Base-by-base conservation (phyloP, 495 filamentous ascomycete species). In the Aspergillus olivimuriae region DNA sequence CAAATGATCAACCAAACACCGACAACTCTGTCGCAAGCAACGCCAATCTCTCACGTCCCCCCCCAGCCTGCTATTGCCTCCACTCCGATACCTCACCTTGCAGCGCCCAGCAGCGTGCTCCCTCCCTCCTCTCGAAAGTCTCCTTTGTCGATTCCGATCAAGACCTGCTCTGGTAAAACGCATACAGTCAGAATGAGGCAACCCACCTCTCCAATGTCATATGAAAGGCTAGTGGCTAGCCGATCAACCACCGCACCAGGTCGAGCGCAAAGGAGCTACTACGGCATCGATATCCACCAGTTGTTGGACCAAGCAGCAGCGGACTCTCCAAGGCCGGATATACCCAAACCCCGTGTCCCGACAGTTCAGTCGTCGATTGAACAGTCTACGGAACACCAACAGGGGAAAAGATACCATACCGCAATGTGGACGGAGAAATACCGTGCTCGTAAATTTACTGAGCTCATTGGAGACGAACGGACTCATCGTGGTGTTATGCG, bases 381-480 rank as follows among this genome's bases (percentile, higher is more conserved):
- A 56, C 32, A 50, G 8, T 47, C 65, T 26, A 58, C 71, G 1
- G 65, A 63, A 26, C 47, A 64, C 20, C 45, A 54, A 2, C 58
- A 57, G 28, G 40, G 56, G 46, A 52, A 56, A 40, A 57, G 68
- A 46, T 21, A 65, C 50, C 54, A 58, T n/a, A 75, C 66, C 39
- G 63, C 72, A 42, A 73, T 87, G 60, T 94, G 86, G 87, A 89
- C 85, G 0, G 86, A 92, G 55, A 94, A 91, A 53, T 95, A 98
- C 58, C 83, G 92, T 15, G 91, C 92, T 23, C 81, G 79, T 41
- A 89, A 83, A 51, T 98, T 95, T 51, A 90, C 87, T 39, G 92
- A 97, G 48, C 72, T 98, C 0, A 82, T 94, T 44, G 94, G 94
- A 4, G 92, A 98, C 53, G 92, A 98, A 54, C 76, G 90, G 35